These are phyloP conservation scores for Dendryphion nanum DNA, from an alignment of 2,329 filamentous ascomycete species.

Conservation along the genomic window DNA sequence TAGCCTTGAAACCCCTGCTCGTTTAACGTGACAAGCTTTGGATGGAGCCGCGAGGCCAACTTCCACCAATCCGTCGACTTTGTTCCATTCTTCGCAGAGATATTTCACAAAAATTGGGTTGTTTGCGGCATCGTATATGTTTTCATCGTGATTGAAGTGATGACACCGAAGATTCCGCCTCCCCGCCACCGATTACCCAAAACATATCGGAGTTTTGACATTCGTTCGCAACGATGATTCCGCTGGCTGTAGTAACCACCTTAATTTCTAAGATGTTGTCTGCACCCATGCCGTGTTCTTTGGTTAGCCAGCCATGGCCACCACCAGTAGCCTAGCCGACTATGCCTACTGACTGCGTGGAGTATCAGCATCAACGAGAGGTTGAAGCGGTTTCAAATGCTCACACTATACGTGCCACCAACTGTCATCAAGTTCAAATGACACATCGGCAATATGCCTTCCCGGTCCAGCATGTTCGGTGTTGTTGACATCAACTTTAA, in stretches of 20 bases:
- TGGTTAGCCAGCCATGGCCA: slow-evolving; percentile 31
- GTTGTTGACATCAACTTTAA: slow-evolving; percentile 2
- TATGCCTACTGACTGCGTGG: slow-evolving; percentile 25
- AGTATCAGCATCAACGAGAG: no score
- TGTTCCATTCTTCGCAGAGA: not conserved
- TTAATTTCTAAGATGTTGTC: slow-evolving; percentile 23
- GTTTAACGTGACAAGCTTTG: no score
- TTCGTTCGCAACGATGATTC: slow-evolving; percentile 3
- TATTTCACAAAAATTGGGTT: not conserved
- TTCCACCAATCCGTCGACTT: no score
- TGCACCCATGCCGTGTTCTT: slow-evolving; percentile 22
- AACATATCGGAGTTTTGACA: slow-evolving; percentile 25
- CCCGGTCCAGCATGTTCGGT: slow-evolving; percentile 1
- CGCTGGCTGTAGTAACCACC: slow-evolving; percentile 17
- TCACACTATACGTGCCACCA: not conserved
- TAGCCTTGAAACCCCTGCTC: no score
- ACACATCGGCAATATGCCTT: no score
- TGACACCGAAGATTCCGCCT: slow-evolving; percentile 37
- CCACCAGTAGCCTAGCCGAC: slow-evolving; percentile 33
- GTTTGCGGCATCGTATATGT: slow-evolving; percentile 3
- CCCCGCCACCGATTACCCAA: slow-evolving; percentile 38
- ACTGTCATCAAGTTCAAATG: no score
- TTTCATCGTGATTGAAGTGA: slow-evolving; percentile 28
- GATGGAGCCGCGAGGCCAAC: no score
- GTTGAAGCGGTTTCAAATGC: no score